phyloP scores from a whole-genome alignment of 2,329 filamentous ascomycete species.

The Fusarium fujikuroi region DNA sequence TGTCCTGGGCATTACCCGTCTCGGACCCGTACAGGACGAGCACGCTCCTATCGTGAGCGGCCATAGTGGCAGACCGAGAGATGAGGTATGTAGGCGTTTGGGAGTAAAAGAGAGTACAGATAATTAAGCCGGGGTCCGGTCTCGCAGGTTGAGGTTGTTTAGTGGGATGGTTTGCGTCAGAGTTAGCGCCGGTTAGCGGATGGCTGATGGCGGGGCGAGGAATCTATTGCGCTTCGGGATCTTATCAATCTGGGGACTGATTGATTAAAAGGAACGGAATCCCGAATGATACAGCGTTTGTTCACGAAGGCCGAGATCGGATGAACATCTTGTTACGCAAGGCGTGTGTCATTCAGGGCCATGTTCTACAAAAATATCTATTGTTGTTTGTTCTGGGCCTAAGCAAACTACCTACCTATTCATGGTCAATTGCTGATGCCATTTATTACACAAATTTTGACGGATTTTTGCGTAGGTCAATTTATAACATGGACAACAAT shows the following conservation, averaged over 20 bases:
- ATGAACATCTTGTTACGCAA: neutral
- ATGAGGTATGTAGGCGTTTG: neutral
- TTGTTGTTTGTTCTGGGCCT: neutral
- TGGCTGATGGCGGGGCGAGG: constrained; percentile 37
- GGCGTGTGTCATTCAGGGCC: neutral
- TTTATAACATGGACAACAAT: neutral
- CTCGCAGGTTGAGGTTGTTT: constrained; percentile 18
- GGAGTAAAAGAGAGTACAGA: neutral
- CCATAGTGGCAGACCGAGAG: constrained; percentile 37
- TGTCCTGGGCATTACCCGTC: constrained; percentile 92
- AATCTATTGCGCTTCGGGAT: constrained; percentile 15
- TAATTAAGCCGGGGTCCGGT: constrained; percentile 1
- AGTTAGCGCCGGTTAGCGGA: constrained; percentile 38
- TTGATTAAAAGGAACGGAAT: neutral
- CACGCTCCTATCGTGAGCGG: constrained; percentile 52
- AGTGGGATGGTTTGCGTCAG: constrained; percentile 18
- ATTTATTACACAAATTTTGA: neutral
- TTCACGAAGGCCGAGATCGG: neutral
- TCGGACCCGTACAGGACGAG: constrained; percentile 93
- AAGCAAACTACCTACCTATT: neutral
- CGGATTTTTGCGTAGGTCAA: too few species aligned
- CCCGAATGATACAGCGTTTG: constrained; percentile 17
- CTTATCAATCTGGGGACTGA: constrained; percentile 38
- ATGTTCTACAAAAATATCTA: neutral
- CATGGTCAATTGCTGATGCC: neutral